A percentile compares a stretch with the other conserved stretches of the same genome.
These are phyloP conservation scores for Musa acuminata DNA, from an alignment of 176 grass and related monocot species.

Conservation along the genomic window DNA sequence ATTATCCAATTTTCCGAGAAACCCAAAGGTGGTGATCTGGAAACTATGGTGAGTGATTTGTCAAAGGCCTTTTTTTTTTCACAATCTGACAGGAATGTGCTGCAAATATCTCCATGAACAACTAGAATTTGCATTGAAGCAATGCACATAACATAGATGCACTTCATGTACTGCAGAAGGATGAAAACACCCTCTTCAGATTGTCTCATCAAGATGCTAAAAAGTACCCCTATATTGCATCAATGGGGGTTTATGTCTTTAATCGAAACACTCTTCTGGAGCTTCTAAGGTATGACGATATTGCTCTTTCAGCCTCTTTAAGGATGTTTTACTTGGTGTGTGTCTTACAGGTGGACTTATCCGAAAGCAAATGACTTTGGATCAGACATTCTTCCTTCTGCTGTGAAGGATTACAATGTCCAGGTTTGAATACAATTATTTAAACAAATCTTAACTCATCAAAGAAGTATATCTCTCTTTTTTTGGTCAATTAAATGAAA, in stretches of 20 bases:
- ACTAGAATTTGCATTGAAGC: neutral
- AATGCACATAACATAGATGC: too few relatives aligned
- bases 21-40: constrained; percentile 47
- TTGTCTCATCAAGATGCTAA: constrained; percentile 21
- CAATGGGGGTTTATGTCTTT: constrained; percentile 84
- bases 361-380: constrained; percentile 55
- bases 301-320: neutral
- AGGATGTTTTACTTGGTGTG: neutral
- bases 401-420: constrained; percentile 40
- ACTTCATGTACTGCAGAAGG: constrained; percentile 32
- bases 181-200: constrained; percentile 43
- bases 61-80: constrained; percentile 2
- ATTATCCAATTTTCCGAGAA: constrained; percentile 57
- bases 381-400: constrained; percentile 51
- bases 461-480: neutral
- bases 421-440: constrained; percentile 24
- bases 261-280: constrained; percentile 48
- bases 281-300: constrained; percentile 41
- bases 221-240: constrained; percentile 52
- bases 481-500: neutral
- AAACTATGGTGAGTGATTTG: constrained; percentile 48
- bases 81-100: neutral
- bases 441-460: neutral
- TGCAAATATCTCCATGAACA: neutral
- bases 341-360: constrained; percentile 39